A percentile compares a stretch with the other conserved stretches of the same genome.
These are phyloP conservation scores for Populus hybrid DNA, from an alignment of 441 rosid species.

Conservation along the genomic window DNA sequence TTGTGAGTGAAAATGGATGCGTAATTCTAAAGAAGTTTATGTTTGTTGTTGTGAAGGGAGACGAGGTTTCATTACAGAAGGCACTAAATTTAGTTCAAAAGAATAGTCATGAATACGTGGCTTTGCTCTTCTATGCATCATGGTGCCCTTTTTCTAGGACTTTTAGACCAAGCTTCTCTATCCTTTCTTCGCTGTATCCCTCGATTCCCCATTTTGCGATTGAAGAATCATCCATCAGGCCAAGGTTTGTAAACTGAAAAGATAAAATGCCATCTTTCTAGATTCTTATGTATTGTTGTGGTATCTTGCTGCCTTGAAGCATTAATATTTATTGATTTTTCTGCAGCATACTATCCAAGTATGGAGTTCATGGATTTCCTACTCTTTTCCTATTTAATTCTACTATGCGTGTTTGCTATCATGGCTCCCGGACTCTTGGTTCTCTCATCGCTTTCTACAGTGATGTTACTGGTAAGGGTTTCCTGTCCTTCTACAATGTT, in stretches of 20 bases:
- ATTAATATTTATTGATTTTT: conserved; percentile 14
- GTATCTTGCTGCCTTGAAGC: neutral
- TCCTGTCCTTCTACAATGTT: conserved; percentile 3
- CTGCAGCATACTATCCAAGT: conserved; percentile 79
- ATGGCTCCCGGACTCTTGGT: conserved; percentile 62
- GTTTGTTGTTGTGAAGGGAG: conserved; percentile 55
- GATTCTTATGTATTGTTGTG: neutral
- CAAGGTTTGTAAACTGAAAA: conserved; percentile 53
- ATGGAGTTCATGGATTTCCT: conserved; percentile 97
- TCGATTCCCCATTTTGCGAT: conserved; percentile 71
- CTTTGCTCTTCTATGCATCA: conserved; percentile 86
- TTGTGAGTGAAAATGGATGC: neutral
- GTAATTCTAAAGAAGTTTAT: conserved; percentile 13
- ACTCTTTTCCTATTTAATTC: conserved; percentile 78
- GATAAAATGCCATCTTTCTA: neutral
- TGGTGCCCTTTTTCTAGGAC: conserved; percentile 92
- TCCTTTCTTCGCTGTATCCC: conserved; percentile 63
- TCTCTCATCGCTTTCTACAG: conserved; percentile 70
- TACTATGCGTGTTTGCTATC: conserved; percentile 57
- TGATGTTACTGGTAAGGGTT: conserved; percentile 60
- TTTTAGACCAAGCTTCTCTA: conserved; percentile 65
- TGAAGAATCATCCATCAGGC: conserved; percentile 76
- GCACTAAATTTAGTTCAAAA: conserved; percentile 63
- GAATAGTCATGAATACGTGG: conserved; percentile 54
- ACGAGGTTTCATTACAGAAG: conserved; percentile 64